These are phyloP conservation scores for Suillus subaureus DNA, from an alignment of 768 basidiomycete species.

Conservation along the genomic window DNA sequence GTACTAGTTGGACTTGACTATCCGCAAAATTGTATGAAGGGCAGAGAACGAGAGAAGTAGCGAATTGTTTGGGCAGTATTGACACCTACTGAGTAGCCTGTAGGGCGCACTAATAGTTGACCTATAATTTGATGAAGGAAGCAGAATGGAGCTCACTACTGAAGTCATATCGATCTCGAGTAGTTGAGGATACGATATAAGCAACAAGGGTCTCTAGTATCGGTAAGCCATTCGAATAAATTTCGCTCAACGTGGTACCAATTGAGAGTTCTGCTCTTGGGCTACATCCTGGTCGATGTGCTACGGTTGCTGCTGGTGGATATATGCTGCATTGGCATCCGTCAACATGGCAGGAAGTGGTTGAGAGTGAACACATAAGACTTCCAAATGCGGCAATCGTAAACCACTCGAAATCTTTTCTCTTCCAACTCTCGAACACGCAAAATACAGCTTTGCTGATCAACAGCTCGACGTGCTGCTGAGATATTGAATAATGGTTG, in stretches of 20 bases:
- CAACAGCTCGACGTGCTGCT: background rate
- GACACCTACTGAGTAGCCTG: background rate
- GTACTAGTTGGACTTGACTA: background rate
- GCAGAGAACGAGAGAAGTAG: background rate
- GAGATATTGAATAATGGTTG: constrained; percentile 7
- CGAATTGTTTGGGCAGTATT: background rate
- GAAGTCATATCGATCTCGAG: background rate
- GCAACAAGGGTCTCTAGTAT: background rate
- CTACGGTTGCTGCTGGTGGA: background rate
- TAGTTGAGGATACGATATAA: background rate
- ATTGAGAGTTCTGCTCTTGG: constrained; percentile 64
- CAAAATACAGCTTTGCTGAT: background rate
- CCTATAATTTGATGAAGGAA: background rate
- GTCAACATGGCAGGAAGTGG: background rate
- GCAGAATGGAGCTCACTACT: background rate
- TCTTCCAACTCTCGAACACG: background rate
- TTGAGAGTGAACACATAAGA: constrained; percentile 40
- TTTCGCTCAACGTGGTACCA: background rate
- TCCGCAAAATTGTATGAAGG: background rate
- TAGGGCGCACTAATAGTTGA: background rate
- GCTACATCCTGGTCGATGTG: constrained; percentile 73
- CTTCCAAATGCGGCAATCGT: background rate
- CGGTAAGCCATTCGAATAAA: background rate
- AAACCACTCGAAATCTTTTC: background rate
- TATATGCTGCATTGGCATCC: background rate